Percentiles rank a stretch among this genome's conserved stretches.
These are phyloP conservation scores for Russula dissimulans DNA, from an alignment of 768 basidiomycete genomes.

Conservation along the genomic window DNA sequence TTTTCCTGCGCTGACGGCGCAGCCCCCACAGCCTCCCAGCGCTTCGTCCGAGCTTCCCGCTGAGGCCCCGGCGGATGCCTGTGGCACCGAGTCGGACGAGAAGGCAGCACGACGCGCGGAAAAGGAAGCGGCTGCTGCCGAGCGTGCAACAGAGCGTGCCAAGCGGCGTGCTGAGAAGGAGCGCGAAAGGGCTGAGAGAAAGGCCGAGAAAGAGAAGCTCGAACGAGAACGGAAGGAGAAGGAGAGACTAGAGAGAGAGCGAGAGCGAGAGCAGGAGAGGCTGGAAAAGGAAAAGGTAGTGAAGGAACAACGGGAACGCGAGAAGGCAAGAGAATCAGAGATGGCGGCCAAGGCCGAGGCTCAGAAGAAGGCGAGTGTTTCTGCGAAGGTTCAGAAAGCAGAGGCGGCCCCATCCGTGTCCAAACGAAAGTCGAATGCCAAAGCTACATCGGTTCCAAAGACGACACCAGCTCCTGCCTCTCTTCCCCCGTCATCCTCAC, in stretches of 20 bases:
- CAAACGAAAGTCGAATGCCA: conserved; percentile 22
- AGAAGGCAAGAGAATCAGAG: conserved; percentile 24
- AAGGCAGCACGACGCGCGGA: conserved; percentile 31
- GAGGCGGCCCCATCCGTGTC: conserved; percentile 7
- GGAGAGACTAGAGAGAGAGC: conserved; percentile 34
- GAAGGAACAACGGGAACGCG: conserved; percentile 20
- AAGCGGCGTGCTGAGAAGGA: conserved; percentile 55
- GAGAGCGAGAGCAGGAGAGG: conserved; percentile 30
- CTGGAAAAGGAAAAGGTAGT: conserved; percentile 25
- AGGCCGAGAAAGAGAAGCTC: conserved; percentile 37
- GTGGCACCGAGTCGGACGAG: conserved; percentile 31
- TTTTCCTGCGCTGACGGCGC: conserved; percentile 61
- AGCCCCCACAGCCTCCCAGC: conserved; percentile 26
- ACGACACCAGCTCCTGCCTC: conserved; percentile 19
- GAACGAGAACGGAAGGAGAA: conserved; percentile 34
- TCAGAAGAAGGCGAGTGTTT: conserved; percentile 3
- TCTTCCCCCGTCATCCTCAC: conserved; percentile 22
- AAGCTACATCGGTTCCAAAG: conserved; percentile 20
- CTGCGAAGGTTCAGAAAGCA: conserved; percentile 13
- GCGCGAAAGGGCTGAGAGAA: conserved; percentile 48
- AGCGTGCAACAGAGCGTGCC: conserved; percentile 54
- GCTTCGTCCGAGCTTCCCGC: conserved; percentile 22
- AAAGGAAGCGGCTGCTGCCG: conserved; percentile 53
- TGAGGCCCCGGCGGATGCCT: conserved; percentile 27
- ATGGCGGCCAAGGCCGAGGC: conserved; percentile 18